phyloP scores from a whole-genome alignment of 108 stramenopile species.

The Cyclotella kingstonii region DNA sequence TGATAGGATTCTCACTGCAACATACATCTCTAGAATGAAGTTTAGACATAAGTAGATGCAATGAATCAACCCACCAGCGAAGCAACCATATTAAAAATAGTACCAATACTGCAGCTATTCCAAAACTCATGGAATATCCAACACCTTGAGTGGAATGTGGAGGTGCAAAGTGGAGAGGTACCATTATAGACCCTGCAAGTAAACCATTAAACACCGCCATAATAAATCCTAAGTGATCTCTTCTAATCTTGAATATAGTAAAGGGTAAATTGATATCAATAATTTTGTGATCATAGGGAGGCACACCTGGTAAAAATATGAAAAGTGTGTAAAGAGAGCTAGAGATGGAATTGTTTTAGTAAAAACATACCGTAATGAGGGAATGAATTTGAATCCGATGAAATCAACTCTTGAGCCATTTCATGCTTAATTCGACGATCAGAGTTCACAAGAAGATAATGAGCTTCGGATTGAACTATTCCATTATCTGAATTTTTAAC shows the following conservation, averaged over 20 bases:
- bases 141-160: conserved; percentile 53
- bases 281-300: conserved; percentile 40
- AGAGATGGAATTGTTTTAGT: too few relatives aligned
- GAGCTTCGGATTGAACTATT: too few relatives aligned
- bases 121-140: conserved; percentile 73
- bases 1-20: conserved; percentile 1
- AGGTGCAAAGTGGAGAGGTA: conserved; percentile 56
- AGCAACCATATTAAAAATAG: conserved; percentile 59
- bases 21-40: background rate
- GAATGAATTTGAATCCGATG: conserved; percentile 30
- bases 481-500: background rate
- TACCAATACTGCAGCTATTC: conserved; percentile 63
- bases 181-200: conserved; percentile 54
- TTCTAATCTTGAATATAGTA: conserved; percentile 22
- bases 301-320: background rate
- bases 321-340: background rate
- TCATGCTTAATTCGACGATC: conserved; percentile 4
- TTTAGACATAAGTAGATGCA: conserved; percentile 1
- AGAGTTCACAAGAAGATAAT: too few relatives aligned
- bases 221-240: conserved; percentile 39
- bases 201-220: conserved; percentile 52
- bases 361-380: conserved; percentile 32
- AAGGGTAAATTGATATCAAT: conserved; percentile 32
- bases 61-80: conserved; percentile 43
- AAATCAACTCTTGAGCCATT: background rate